These are phyloP conservation scores for Boletus sensibilis DNA, from an alignment of 768 basidiomycete genomes.

Conservation along the genomic window DNA sequence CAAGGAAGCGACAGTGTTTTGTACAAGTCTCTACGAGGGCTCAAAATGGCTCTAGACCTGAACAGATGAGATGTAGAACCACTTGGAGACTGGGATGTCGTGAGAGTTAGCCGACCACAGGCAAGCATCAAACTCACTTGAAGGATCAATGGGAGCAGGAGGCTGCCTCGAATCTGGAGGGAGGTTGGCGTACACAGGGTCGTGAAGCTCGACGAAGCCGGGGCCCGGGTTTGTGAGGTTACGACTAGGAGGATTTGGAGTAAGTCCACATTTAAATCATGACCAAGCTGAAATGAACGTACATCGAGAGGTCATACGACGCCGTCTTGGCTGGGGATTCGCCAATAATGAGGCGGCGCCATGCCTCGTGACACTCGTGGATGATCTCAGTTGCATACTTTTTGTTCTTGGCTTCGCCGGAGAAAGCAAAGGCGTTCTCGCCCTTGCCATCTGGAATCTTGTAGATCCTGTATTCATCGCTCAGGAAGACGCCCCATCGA, in stretches of 20 bases:
- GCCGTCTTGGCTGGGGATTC: constrained; percentile 73
- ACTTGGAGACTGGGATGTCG: constrained; percentile 66
- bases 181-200: constrained; percentile 60
- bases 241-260: constrained; percentile 46
- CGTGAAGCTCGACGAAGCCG: constrained; percentile 60
- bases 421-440: constrained; percentile 98
- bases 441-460: constrained; percentile 95
- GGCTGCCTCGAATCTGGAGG: constrained; percentile 81
- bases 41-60: constrained; percentile 50
- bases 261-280: background rate
- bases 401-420: constrained; percentile 99
- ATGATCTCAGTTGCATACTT: constrained; percentile 99
- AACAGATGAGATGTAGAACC: constrained; percentile 93
- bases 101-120: constrained; percentile 5
- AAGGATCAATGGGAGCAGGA: constrained; percentile 86
- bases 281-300: constrained; percentile 29
- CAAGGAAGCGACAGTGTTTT: background rate
- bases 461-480: constrained; percentile 64
- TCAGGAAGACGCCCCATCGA: background rate
- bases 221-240: constrained; percentile 77
- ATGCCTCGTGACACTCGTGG: constrained; percentile 98
- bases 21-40: background rate
- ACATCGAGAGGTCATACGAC: constrained; percentile 83
- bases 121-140: constrained; percentile 53
- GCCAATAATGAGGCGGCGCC: constrained; percentile 88